A percentile compares a stretch with the other conserved stretches of the same genome.
Evolutionary conservation across 371 early-diverging fungal species (phyloP).

Genomic region (Caulochytrium protostelioides): DNA sequence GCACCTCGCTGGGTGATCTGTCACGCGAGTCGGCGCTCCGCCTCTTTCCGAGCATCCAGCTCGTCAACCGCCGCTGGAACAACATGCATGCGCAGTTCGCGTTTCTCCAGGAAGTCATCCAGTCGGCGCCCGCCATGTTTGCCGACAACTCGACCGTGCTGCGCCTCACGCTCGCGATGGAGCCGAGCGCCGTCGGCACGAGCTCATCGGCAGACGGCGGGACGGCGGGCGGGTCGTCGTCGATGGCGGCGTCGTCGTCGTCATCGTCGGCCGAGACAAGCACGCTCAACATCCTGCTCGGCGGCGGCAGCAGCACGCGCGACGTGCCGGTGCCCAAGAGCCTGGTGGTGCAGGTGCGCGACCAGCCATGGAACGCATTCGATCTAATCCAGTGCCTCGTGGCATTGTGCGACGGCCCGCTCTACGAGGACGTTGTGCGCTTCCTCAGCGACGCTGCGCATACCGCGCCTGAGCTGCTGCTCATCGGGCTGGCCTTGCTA

Average conservation of each 20-base stretch:
- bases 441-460: slow-evolving; percentile 41
- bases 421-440: slow-evolving; percentile 35
- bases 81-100: slow-evolving; percentile 48
- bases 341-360: slow-evolving; percentile 19
- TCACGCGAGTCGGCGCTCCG: slow-evolving; percentile 22
- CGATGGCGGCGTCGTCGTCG: slow-evolving; percentile 17
- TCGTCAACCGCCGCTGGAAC: slow-evolving; percentile 52
- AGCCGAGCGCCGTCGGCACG: slow-evolving; percentile 5
- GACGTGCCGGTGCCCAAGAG: background rate
- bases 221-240: slow-evolving; percentile 21
- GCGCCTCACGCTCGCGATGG: slow-evolving; percentile 6
- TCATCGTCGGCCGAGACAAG: no score
- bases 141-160: slow-evolving; percentile 5
- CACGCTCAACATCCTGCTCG: no score
- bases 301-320: no score
- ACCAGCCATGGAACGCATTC: slow-evolving; percentile 50
- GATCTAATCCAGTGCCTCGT: slow-evolving; percentile 51
- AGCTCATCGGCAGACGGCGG: slow-evolving; percentile 4
- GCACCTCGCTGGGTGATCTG: background rate
- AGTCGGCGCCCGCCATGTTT: slow-evolving; percentile 28
- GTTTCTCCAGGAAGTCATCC: slow-evolving; percentile 37
- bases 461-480: slow-evolving; percentile 48
- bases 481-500: slow-evolving; percentile 51
- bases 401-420: slow-evolving; percentile 32
- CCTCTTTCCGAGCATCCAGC: slow-evolving; percentile 43